These are phyloP conservation scores for Lentinula edodes DNA, from an alignment of 768 basidiomycete species.

Conservation along the genomic window DNA sequence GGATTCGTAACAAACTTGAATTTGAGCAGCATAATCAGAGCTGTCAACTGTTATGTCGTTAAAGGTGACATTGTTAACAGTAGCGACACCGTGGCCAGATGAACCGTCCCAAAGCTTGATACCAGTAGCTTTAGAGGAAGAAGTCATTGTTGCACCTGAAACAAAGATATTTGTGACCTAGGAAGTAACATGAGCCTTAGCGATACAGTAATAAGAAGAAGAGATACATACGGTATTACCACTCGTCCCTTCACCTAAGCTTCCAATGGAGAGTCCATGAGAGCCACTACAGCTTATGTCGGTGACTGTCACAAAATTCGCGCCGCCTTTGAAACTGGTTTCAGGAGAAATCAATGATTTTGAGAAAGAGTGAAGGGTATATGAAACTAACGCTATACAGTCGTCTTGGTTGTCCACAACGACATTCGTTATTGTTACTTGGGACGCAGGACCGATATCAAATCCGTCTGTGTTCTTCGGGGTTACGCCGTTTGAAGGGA, in stretches of 20 bases:
- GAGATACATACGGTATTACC: constrained; percentile 5
- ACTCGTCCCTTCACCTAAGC: constrained; percentile 15
- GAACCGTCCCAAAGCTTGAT: constrained; percentile 26
- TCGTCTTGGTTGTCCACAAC: constrained; percentile 25
- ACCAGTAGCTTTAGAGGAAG: constrained; percentile 25
- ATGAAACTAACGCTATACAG: constrained; percentile 14
- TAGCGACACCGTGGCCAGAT: constrained; percentile 22
- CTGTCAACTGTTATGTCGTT: constrained; percentile 21
- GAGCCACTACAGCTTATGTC: constrained; percentile 26
- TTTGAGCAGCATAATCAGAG: constrained; percentile 27
- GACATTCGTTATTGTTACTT: constrained; percentile 22
- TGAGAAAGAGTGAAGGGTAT: neutral
- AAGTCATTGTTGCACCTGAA: constrained; percentile 22
- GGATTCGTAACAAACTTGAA: constrained; percentile 24
- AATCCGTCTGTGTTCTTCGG: constrained; percentile 28
- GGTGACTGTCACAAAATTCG: constrained; percentile 20
- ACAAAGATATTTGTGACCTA: constrained; percentile 23
- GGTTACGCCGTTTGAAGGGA: constrained; percentile 16
- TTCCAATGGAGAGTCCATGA: constrained; percentile 25
- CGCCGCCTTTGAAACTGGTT: constrained; percentile 21
- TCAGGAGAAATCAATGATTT: neutral
- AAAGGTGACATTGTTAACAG: constrained; percentile 25
- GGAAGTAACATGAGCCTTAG: neutral
- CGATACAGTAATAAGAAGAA: neutral
- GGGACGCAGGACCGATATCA: constrained; percentile 20